Conservation (phyloP, 1,139 yeast genomes). For the Lodderomyces metapsilosis region DNA sequence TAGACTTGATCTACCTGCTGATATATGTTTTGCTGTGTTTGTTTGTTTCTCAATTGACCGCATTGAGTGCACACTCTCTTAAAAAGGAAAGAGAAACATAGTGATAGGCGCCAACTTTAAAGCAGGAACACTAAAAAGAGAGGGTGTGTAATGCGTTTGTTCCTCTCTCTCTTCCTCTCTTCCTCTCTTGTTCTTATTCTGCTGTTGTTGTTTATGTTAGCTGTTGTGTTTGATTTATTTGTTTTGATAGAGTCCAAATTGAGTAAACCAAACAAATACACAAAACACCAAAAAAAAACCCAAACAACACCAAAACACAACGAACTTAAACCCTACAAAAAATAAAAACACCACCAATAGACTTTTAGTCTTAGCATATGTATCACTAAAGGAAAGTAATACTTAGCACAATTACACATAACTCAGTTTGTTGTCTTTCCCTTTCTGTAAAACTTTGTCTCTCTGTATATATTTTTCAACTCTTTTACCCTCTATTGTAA, state of each 20-base stretch:
- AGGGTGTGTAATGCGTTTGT: background rate
- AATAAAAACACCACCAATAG: background rate
- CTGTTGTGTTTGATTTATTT: too few relatives aligned
- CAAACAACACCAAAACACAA: too few relatives aligned
- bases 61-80: background rate
- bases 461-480: too few relatives aligned
- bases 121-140: background rate
- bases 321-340: too few relatives aligned
- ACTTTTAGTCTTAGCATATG: background rate
- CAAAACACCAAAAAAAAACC: background rate
- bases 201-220: slow-evolving; percentile 4
- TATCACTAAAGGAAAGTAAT: too few relatives aligned
- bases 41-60: slow-evolving; percentile 1
- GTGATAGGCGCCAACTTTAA: background rate
- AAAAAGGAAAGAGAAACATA: background rate
- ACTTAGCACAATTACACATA: too few relatives aligned
- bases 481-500: too few relatives aligned
- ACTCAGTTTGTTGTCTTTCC: too few relatives aligned
- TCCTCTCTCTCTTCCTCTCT: background rate
- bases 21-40: too few relatives aligned
- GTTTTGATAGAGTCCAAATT: slow-evolving; percentile 9
- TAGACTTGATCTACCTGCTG: background rate
- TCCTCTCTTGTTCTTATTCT: background rate
- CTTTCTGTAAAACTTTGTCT: too few relatives aligned
- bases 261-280: slow-evolving; percentile 5